phyloP scores from a whole-genome alignment of 805 yeast species.

The Ogataea salicorniae region DNA sequence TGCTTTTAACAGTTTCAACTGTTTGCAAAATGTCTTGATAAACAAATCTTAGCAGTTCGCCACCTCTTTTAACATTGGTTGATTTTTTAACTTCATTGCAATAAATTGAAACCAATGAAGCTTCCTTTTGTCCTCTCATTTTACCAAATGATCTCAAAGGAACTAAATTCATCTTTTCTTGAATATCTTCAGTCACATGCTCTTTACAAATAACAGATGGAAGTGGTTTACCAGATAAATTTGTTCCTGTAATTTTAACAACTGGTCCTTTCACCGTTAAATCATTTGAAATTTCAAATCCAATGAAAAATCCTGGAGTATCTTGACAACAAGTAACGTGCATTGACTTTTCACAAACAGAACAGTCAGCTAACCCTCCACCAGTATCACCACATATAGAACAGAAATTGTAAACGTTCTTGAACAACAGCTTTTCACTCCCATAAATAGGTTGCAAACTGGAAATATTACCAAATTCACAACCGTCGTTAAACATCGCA shows the following conservation, averaged over 20 bases:
- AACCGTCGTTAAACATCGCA: constrained; percentile 49
- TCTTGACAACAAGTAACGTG: constrained; percentile 62
- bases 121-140: constrained; percentile 20
- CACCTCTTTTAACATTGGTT: neutral
- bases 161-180: constrained; percentile 15
- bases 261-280: constrained; percentile 14
- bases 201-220: constrained; percentile 42
- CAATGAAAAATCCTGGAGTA: constrained; percentile 40
- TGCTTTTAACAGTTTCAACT: no score
- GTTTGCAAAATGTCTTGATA: neutral
- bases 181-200: constrained; percentile 23
- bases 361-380: constrained; percentile 49
- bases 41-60: neutral
- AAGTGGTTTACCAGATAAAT: constrained; percentile 33
- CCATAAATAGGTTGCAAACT: constrained; percentile 46
- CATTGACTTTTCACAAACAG: constrained; percentile 34
- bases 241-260: constrained; percentile 19
- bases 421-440: constrained; percentile 26
- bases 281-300: constrained; percentile 41
- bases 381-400: constrained; percentile 39
- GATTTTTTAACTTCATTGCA: constrained; percentile 30
- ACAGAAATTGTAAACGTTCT: constrained; percentile 35
- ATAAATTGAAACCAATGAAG: constrained; percentile 38
- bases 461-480: constrained; percentile 37
- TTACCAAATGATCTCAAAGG: constrained; percentile 30